Base-by-base conservation (phyloP, 768 basidiomycete species). In the Suillus placidus region DNA sequence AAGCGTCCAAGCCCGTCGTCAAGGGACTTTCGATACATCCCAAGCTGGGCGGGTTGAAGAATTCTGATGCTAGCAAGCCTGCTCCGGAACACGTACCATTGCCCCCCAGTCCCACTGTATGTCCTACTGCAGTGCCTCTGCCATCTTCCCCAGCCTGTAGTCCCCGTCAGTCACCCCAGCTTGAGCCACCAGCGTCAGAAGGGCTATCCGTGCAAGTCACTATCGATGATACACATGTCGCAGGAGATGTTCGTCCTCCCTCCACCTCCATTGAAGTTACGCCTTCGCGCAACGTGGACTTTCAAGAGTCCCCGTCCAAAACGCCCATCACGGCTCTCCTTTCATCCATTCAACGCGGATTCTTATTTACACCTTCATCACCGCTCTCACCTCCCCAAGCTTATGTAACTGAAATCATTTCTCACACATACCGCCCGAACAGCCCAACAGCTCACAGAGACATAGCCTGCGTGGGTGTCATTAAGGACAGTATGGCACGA, bases 301-400 rank as follows among this genome's bases (percentile, higher is more conserved):
- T 45, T n/a, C 52, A 49, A 0, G 62, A 40, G 14, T 40, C 66
- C 35, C 76, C 76, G 16, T 70, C 69, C 4, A 85, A 81, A 67
- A 91, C 90, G 37, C 90, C 90, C 2, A 91, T 91, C 57, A 89
- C 90, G 8, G 79, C 85, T 10, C 81, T 91, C 37, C 76, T 88
- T 54, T 79, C 81, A 18, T 77, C 88, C 3, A 91, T 91, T 63
- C 84, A 91, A 68, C 84, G 82, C 18, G 90, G 89, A 38, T 91
- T 91, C 74, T 74, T 88, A n/a, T 83, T 86, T 68, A 87, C 88
- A 4, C 89, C 88, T 18, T 80, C 79, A n/a, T 82, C 85, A 1
- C 87, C 88, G 2, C 79, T 89, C 43, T 87, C 88, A 2, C 87
- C 87, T 20, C 83, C 85, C 32, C 79, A 84, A 63, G 78, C 81